Evolutionary conservation across 441 rosid genomes (phyloP), one percentile per base, ranked within the genome.

Genomic region (Adansonia grandidieri): DNA sequence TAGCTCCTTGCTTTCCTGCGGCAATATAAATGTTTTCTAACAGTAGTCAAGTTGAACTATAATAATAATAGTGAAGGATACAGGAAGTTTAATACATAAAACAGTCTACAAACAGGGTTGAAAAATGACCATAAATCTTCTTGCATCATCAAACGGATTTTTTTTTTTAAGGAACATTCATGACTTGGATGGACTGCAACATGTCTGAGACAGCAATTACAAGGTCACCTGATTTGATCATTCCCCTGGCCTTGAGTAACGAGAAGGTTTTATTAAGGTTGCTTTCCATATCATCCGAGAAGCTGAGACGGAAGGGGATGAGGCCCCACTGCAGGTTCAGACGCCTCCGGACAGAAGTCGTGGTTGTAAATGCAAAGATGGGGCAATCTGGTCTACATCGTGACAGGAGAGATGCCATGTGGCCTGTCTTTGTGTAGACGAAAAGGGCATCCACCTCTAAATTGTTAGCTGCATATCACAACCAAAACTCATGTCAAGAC

Each of bases 251-350:
- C 87, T 96, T 96, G 77, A 96, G 95, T 75, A 96, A 80, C 8
- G 99, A 88, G 86, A 94, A 96, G 60, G 99, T 94, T 78, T 87
- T 96, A 81, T 91, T 94, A 48, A 96, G 88, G 88, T 94, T 89
- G 90, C 84, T 88, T 76, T 96, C 98, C 99, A 94, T 96, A 77
- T 96, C 98, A 47, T 93, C 97, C 1, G 97, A 78, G 87, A 94
- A 94, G 84, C 95, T 90, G 77, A 94, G 77, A 60, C 98, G 93
- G 90, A 96, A 96, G 2, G 99, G 99, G 76, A 94, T 93, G 51
- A 96, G 90, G 45, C 99, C 99, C 99, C 99, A 97, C 85, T 93
- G 98, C 28, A 97, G 86, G 82, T 95, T 95, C 85, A 97, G 85
- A 37, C 93, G 91, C 83, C 98, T 95, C 66, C 98, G 78, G 70